These are phyloP conservation scores for Rhododendron ovatum DNA, from an alignment of 148 eudicot genomes.

Conservation along the genomic window DNA sequence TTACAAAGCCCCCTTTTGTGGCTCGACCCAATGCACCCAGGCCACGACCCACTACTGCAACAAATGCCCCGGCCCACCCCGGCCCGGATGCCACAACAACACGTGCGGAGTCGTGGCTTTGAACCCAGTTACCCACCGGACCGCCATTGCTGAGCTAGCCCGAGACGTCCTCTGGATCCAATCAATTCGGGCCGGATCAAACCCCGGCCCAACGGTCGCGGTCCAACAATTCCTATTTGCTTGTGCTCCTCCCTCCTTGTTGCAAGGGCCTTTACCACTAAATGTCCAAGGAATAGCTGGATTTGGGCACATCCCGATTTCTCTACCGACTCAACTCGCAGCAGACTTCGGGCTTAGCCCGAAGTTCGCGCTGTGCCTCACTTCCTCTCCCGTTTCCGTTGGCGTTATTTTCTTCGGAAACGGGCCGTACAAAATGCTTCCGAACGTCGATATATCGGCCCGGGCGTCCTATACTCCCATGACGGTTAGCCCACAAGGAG, in stretches of 20 bases:
- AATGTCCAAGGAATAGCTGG: constrained; percentile 58
- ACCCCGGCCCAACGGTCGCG: constrained; percentile 23
- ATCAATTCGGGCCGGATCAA: constrained; percentile 24
- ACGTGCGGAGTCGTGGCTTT: constrained; percentile 37
- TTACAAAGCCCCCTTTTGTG: constrained; percentile 41
- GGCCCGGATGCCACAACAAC: constrained; percentile 60
- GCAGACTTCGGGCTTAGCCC: constrained; percentile 30
- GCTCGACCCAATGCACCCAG: constrained; percentile 43
- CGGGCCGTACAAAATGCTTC: constrained; percentile 31
- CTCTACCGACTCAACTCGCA: constrained; percentile 46
- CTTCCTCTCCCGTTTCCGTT: constrained; percentile 15
- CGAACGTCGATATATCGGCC: constrained; percentile 26
- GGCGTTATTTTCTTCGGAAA: constrained; percentile 63
- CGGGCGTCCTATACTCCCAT: constrained; percentile 39
- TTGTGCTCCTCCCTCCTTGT: constrained; percentile 44
- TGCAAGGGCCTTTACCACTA: constrained; percentile 36
- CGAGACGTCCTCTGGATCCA: constrained; percentile 40
- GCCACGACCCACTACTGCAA: constrained; percentile 42
- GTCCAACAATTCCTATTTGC: constrained; percentile 41
- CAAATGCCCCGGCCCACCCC: constrained; percentile 20
- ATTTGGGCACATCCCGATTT: constrained; percentile 38
- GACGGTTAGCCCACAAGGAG: constrained; percentile 39
- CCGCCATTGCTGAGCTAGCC: constrained; percentile 43
- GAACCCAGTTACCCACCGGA: constrained; percentile 43
- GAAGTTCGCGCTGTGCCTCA: constrained; percentile 43